Evolutionary conservation across 2,329 filamentous ascomycete genomes (phyloP), one percentile per base, ranked within the genome.

Genomic region (Aspergillus nomiae): DNA sequence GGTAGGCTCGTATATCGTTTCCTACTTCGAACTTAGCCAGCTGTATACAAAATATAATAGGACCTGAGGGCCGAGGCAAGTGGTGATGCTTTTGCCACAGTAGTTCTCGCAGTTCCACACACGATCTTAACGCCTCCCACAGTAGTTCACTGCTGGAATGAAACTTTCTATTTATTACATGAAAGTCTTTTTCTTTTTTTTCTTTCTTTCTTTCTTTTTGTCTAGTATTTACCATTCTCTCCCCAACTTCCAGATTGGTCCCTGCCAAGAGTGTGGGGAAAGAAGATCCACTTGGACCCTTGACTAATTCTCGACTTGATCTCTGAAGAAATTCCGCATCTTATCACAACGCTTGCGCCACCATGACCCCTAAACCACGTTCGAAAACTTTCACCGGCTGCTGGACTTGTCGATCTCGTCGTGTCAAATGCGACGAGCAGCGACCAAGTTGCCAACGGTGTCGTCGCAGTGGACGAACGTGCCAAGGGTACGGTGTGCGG

Each of bases 401-500:
- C 30, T 65, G 63, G 63, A 66, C 64, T n/a, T 66, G 64, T 56
- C 62, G 64, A 14, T 53, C 53, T 41, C 62, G 64, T 28, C 58
- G 64, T n/a, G 60, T 66, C 19, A 66, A 66, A 48, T 66, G 64
- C 56, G 64, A 66, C 26, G 64, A 66, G 26, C 64, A 68, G 53
- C 59, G 60, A 3, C 70, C 70, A 7, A 50, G 63, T 32, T 71
- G 70, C 51, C 61, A 46, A 38, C 66, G 67, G 34, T 71, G 69
- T 60, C 63, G 54, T 50, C 67, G 63, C 28, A 66, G 63, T 45
- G 69, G 69, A 28, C 67, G 67, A 61, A 58, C 55, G 12, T 71
- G 69, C 56, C 65, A 69, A 45, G 69, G 69, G 21, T 71, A 71
- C 62, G 60, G 63, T 8, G 46, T 71, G 58, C 69, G 69, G 26